phyloP scores from a whole-genome alignment of 805 yeast genomes.

The Wickerhamomyces ciferrii region DNA sequence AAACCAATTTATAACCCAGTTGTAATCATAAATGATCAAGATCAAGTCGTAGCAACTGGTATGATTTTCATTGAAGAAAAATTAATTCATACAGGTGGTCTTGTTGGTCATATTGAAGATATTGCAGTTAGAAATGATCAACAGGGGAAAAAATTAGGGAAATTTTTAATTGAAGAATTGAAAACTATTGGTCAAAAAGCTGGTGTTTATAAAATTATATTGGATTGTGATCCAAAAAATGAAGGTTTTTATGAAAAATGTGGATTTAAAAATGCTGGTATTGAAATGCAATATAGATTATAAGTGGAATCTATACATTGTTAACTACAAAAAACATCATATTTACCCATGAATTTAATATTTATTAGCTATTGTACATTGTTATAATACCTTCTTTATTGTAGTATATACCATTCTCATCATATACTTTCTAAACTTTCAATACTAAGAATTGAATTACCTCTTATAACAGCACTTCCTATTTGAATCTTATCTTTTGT shows the following conservation, averaged over 20 bases:
- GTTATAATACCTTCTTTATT: neutral
- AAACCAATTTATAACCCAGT: constrained; percentile 52
- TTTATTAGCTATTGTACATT: neutral
- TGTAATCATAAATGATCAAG: constrained; percentile 54
- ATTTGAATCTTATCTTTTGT: constrained; percentile 46
- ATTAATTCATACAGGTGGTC: constrained; percentile 77
- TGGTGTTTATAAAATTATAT: constrained; percentile 84
- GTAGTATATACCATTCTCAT: too few species aligned
- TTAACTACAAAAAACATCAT: too few species aligned
- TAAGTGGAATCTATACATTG: constrained; percentile 5
- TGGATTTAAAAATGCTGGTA: constrained; percentile 62
- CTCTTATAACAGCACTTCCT: constrained; percentile 73
- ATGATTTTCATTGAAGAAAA: constrained; percentile 76
- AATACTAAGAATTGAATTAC: constrained; percentile 70
- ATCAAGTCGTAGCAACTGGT: constrained; percentile 75
- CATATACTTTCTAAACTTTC: constrained; percentile 34
- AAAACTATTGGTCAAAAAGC: constrained; percentile 47
- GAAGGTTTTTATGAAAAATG: constrained; percentile 86
- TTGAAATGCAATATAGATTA: constrained; percentile 60
- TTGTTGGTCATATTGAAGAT: constrained; percentile 93
- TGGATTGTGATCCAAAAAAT: constrained; percentile 85
- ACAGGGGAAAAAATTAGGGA: constrained; percentile 84
- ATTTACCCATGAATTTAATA: too few species aligned
- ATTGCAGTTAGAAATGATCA: constrained; percentile 71
- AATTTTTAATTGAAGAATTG: constrained; percentile 55